Evolutionary conservation across 2,329 filamentous ascomycete species (phyloP), one percentile per base, ranked within the genome.

Genomic region (Neopestalotiopsis rosae): DNA sequence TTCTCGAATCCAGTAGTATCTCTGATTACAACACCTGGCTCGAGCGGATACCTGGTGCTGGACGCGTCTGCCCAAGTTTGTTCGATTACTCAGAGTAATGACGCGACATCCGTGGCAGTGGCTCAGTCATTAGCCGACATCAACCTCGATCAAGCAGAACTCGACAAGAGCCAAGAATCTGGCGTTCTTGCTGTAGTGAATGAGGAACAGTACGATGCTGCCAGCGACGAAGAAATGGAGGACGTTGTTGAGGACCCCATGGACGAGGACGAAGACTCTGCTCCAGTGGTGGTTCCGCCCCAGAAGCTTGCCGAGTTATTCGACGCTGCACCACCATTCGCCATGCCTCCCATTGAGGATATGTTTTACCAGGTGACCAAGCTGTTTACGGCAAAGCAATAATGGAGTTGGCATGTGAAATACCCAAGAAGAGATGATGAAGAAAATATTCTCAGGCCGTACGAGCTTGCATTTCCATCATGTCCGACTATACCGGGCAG

Each of bases 31-130:
- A 86, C 89, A 24, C 83, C 87, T 13, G 86, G 85, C 24, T 88
- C 89, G 1, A 90, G 89, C 61, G 94, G 94, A 4, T 97, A 94
- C 78, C 83, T 96, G 52, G 82, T 91, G 10, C 80, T 97, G 5
- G 94, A 97, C 77, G 87, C 91, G n/a, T 85, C 89, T 0, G 93
- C 94, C 14, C 91, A 93, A 74, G 84, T 97, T 52, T 90, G 89
- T 81, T 88, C 87, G 34, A 77, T 90, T 45, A 83, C 85, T 49
- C 88, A 92, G 76, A 87, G 87, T 74, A 87, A 88, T 40, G 85
- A 88, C 68, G 84, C 88, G 38, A 82, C 83, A 2, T 81, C 85
- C 2, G 79, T 88, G 1, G 80, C 84, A 3, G 81, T 89, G 30
- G 86, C 87, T 4, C 86, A 87, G 74, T 86, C 88, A 14, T 82